phyloP scores from a whole-genome alignment of 352 stramenopile species.

The Globisporangium cederbergense region DNA sequence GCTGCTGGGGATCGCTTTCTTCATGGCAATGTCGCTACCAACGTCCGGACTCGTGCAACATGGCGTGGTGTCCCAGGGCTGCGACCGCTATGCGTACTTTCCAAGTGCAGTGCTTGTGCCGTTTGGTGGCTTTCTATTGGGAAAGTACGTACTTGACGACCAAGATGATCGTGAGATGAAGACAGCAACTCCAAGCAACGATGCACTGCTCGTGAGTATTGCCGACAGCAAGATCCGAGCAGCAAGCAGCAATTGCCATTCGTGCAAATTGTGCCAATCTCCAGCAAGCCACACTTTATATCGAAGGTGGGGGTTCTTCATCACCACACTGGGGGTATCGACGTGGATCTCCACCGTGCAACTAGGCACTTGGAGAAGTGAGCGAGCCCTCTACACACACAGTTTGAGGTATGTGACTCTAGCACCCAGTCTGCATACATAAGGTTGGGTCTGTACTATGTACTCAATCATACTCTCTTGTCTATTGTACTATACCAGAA shows the following conservation, averaged over 20 bases:
- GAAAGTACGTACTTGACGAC: conserved; percentile 15
- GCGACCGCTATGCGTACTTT: conserved; percentile 71
- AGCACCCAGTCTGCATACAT: not conserved
- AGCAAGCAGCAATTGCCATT: not conserved
- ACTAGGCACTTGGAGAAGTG: conserved; percentile 32
- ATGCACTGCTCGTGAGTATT: too few species aligned
- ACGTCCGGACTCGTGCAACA: conserved; percentile 69
- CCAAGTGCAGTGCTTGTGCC: conserved; percentile 39
- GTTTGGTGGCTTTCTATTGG: conserved; percentile 25
- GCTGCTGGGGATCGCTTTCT: conserved; percentile 34
- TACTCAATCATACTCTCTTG: too few species aligned
- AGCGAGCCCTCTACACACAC: conserved; percentile 33
- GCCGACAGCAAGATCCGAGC: not conserved
- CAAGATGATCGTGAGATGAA: not conserved
- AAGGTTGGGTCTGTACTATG: not conserved
- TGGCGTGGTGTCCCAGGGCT: conserved; percentile 46
- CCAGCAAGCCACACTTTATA: too few species aligned
- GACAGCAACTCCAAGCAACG: not conserved
- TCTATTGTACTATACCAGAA: conserved; percentile 13
- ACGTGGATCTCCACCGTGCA: conserved; percentile 26
- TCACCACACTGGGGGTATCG: conserved; percentile 5
- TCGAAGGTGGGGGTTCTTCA: not conserved
- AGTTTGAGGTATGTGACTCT: conserved; percentile 8
- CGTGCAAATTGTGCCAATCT: too few species aligned
- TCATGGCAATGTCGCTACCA: conserved; percentile 46